phyloP scores from a whole-genome alignment of 1,284 basidiomycete genomes.

The Cyathus olla region DNA sequence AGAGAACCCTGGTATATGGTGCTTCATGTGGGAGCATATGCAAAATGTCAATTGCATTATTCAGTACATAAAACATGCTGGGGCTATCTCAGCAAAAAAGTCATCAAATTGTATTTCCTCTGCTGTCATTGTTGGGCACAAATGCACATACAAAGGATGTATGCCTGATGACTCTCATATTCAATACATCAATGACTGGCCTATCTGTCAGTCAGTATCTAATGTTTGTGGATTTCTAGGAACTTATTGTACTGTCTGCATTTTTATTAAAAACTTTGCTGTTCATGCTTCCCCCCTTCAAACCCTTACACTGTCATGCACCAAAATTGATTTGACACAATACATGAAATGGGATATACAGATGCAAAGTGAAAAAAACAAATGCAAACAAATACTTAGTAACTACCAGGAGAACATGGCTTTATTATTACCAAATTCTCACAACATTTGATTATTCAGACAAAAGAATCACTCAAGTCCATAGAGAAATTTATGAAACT shows the following conservation, averaged over 20 bases:
- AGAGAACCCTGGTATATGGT: slow-evolving; percentile 40
- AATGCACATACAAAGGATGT: slow-evolving; percentile 24
- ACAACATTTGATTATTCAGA: no score
- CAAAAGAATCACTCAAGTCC: no score
- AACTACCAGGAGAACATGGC: no score
- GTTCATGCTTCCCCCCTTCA: slow-evolving; percentile 22
- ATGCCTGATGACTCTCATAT: slow-evolving; percentile 12
- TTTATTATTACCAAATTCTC: no score
- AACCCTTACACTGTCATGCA: neutral
- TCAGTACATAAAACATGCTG: slow-evolving; percentile 20
- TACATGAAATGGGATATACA: no score
- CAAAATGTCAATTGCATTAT: slow-evolving; percentile 35
- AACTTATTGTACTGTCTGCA: slow-evolving; percentile 18
- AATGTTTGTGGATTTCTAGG: slow-evolving; percentile 23
- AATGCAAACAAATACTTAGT: no score
- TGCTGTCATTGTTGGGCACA: slow-evolving; percentile 23
- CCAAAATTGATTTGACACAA: neutral
- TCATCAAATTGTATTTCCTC: slow-evolving; percentile 20
- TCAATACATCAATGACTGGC: slow-evolving; percentile 13
- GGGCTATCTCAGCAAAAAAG: slow-evolving; percentile 27
- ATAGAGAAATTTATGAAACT: no score
- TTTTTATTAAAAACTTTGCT: slow-evolving; percentile 31
- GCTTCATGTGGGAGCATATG: slow-evolving; percentile 48
- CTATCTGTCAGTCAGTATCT: slow-evolving; percentile 6
- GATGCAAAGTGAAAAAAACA: no score